Conservation (phyloP, 192 early-diverging fungal genomes). For the Backusella liffmaniae region DNA sequence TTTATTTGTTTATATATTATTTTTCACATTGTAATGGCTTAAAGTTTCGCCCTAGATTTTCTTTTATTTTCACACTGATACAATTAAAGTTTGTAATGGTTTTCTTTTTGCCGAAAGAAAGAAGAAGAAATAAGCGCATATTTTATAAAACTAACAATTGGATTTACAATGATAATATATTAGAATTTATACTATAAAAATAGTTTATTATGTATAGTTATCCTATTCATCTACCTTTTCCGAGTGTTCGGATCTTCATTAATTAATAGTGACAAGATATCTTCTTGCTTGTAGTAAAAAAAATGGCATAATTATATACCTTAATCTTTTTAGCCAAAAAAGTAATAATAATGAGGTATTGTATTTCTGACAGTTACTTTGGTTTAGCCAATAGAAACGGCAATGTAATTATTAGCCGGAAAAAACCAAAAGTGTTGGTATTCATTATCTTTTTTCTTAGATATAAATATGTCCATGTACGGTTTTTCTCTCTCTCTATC, state of each 20-base stretch:
- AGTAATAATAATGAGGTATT: too few species aligned
- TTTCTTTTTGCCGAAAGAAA: not conserved
- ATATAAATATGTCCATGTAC: not conserved
- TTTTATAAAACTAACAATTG: not conserved
- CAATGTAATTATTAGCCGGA: not conserved
- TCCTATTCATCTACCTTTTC: not conserved
- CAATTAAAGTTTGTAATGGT: not conserved
- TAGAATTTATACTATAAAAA: not conserved
- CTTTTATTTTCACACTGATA: not conserved
- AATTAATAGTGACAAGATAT: not conserved
- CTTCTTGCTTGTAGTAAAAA: not conserved
- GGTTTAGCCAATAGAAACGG: not conserved
- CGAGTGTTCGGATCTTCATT: not conserved
- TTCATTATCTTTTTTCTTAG: not conserved
- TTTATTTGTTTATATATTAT: not conserved
- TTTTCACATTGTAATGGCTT: not conserved
- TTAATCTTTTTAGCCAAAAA: too few species aligned
- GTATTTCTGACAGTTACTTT: not conserved
- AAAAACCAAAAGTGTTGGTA: not conserved
- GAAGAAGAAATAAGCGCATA: not conserved
- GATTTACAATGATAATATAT: not conserved
- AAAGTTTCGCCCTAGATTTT: not conserved
- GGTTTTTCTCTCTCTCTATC: not conserved
- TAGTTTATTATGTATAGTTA: not conserved
- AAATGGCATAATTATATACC: too few species aligned